Conservation (phyloP, 2,329 filamentous ascomycete genomes). For the Diaporthe nobilis region DNA sequence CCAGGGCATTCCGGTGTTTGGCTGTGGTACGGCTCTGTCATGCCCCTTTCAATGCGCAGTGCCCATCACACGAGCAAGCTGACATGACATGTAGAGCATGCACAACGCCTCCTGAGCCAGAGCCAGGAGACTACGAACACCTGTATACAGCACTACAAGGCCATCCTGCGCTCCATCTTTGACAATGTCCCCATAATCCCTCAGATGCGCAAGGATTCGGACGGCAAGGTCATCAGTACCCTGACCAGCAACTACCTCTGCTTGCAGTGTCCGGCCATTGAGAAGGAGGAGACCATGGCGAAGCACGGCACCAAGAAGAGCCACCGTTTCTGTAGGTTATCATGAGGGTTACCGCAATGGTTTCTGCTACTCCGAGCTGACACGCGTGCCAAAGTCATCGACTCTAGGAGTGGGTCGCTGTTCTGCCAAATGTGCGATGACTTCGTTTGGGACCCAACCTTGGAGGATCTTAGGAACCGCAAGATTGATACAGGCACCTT, state of each 20-base stretch:
- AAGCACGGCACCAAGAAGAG: constrained; percentile 78
- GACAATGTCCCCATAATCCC: constrained; percentile 75
- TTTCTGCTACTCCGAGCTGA: constrained; percentile 45
- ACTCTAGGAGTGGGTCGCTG: constrained; percentile 80
- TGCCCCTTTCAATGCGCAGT: constrained; percentile 33
- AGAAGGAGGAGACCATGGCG: constrained; percentile 74
- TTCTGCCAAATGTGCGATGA: constrained; percentile 89
- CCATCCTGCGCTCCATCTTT: constrained; percentile 78
- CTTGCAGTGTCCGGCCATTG: constrained; percentile 79
- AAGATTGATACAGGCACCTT: constrained; percentile 78
- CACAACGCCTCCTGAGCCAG: constrained; percentile 75
- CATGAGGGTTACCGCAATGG: neutral
- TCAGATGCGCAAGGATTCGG: constrained; percentile 73
- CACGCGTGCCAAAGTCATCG: constrained; percentile 71
- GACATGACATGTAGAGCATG: constrained; percentile 71
- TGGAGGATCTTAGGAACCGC: constrained; percentile 80
- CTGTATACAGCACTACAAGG: constrained; percentile 80
- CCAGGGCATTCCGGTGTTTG: constrained; percentile 72
- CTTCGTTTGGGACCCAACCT: constrained; percentile 84
- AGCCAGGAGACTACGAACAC: constrained; percentile 76
- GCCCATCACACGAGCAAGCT: constrained; percentile 45
- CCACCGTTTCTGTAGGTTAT: constrained; percentile 79
- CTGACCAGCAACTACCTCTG: constrained; percentile 80
- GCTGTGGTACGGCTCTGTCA: constrained; percentile 68
- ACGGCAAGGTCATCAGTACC: constrained; percentile 67